Base-by-base conservation (phyloP, 2,329 filamentous ascomycete genomes). In the Dactylellina sp. region DNA sequence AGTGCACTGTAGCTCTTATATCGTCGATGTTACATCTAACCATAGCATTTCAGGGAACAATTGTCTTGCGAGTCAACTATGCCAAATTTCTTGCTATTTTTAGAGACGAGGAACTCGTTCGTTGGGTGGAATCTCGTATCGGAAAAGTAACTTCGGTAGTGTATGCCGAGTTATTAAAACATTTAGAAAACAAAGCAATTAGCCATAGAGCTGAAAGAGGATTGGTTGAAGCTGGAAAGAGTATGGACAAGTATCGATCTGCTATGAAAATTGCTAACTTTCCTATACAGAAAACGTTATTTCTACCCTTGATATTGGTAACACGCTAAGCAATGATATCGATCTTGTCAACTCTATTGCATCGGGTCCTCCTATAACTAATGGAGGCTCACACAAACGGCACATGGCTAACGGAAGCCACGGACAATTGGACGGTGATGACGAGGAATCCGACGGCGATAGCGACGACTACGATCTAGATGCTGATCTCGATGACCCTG, bases 81-180 rank as follows among this genome's bases (percentile, higher is more conserved):
- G 90, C 93, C 64, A 96, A 94, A 80, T 91, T 92, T 71, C 84
- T 89, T 5, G 91, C 97, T 7, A 89, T 91, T 55, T 84, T 97
- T 75, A 91, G 94, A 65, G 97, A 92, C 78, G 86, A 89, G 76
- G 87, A 88, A 18, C 87, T 98, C 1, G 87, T 89, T 59, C 85
- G 88, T n/a, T 86, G 93, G 65, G 92, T 89, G 0, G 85, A 88
- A 57, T 87, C 90, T 60, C 84, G 86, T 32, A 85, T 95, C 18
- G 91, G 93, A 47, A 84, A 88, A 42, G 88, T 86, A 0, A 96
- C 93, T 0, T 89, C 90, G 0, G 85, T 89, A 71, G 88, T 98
- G 0, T 98, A 97, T 79, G 87, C 87, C 39, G 86, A 88, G 12
- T 84, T 96, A 16, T 84, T 98, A 11, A 85, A 86, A 59, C 85